These are phyloP conservation scores for Didymella arachidicola DNA, from an alignment of 2,329 filamentous ascomycete species.

Conservation along the genomic window DNA sequence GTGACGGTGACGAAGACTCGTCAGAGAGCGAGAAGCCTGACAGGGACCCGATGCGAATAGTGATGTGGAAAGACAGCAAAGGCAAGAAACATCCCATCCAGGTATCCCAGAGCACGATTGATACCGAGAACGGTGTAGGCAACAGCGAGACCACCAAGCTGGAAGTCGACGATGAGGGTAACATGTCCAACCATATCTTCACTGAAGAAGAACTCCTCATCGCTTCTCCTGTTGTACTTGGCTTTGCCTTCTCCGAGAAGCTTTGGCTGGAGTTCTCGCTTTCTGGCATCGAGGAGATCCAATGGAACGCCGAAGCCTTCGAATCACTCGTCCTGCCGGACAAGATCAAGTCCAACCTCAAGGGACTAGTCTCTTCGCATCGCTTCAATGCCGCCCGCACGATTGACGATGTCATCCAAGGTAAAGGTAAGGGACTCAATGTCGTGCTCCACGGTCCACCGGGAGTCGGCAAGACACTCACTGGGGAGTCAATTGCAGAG, in stretches of 20 bases:
- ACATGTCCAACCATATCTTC: slow-evolving; percentile 62
- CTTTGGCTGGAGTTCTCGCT: slow-evolving; percentile 89
- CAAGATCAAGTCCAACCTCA: slow-evolving; percentile 71
- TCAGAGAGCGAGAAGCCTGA: slow-evolving; percentile 46
- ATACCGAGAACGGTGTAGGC: slow-evolving; percentile 59
- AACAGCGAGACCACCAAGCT: slow-evolving; percentile 52
- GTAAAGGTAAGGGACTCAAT: slow-evolving; percentile 87
- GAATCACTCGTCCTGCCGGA: slow-evolving; percentile 76
- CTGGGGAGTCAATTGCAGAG: slow-evolving; percentile 85
- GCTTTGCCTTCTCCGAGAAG: slow-evolving; percentile 88
- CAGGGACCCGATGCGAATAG: slow-evolving; percentile 49
- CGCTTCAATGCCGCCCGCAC: slow-evolving; percentile 82
- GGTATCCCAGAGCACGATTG: slow-evolving; percentile 54
- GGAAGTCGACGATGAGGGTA: slow-evolving; percentile 56
- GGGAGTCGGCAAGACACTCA: slow-evolving; percentile 88
- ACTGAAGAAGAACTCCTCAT: slow-evolving; percentile 85
- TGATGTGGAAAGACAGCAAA: slow-evolving; percentile 57
- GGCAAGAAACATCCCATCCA: slow-evolving; percentile 61
- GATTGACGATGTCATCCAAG: slow-evolving; percentile 75
- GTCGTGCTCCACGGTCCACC: slow-evolving; percentile 79
- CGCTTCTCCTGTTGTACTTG: slow-evolving; percentile 82
- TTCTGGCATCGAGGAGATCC: slow-evolving; percentile 78
- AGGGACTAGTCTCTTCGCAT: slow-evolving; percentile 82
- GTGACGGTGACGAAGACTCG: slow-evolving; percentile 31
- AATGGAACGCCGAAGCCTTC: slow-evolving; percentile 85